Evolutionary conservation across 2,329 filamentous ascomycete species (phyloP).

Genomic region (Diaporthe sp.): DNA sequence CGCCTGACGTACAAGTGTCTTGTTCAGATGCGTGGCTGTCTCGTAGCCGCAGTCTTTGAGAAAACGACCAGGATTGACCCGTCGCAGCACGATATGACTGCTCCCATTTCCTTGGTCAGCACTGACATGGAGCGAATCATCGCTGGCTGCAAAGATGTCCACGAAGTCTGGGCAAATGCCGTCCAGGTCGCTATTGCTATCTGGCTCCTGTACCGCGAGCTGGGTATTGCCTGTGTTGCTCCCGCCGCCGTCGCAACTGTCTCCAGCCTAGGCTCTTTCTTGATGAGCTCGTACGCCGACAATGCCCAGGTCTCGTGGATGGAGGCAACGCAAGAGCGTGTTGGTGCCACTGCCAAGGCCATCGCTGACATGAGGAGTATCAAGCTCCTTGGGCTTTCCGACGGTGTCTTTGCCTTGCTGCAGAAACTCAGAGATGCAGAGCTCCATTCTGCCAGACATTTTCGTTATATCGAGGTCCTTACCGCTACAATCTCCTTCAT

Average conservation of each 20-base stretch:
- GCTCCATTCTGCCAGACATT: not conserved
- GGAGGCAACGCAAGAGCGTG: not conserved
- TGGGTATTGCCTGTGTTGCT: slow-evolving; percentile 36
- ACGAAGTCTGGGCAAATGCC: slow-evolving; percentile 42
- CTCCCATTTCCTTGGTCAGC: slow-evolving; percentile 46
- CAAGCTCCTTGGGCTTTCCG: not conserved
- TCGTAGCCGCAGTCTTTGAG: slow-evolving; percentile 46
- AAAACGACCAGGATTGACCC: slow-evolving; percentile 38
- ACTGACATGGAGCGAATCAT: slow-evolving; percentile 45
- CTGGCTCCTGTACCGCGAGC: slow-evolving; percentile 37
- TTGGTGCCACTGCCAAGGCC: not conserved
- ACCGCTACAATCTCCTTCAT: not conserved
- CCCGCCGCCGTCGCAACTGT: slow-evolving; percentile 9
- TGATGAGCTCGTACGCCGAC: slow-evolving; percentile 1
- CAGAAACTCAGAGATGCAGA: not conserved
- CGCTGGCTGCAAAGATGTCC: slow-evolving; percentile 39
- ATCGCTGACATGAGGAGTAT: not conserved
- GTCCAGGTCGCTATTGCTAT: slow-evolving; percentile 36
- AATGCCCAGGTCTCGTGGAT: slow-evolving; percentile 1
- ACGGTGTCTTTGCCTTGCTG: not conserved
- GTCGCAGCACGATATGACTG: slow-evolving; percentile 14
- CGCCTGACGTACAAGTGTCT: slow-evolving; percentile 49
- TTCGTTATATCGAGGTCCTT: not conserved
- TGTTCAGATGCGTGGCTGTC: slow-evolving; percentile 39
- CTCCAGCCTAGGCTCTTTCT: not conserved